Evolutionary conservation across 1,284 basidiomycete species (phyloP), one percentile per base, ranked within the genome.

Genomic region (Boletus semigastroideus): DNA sequence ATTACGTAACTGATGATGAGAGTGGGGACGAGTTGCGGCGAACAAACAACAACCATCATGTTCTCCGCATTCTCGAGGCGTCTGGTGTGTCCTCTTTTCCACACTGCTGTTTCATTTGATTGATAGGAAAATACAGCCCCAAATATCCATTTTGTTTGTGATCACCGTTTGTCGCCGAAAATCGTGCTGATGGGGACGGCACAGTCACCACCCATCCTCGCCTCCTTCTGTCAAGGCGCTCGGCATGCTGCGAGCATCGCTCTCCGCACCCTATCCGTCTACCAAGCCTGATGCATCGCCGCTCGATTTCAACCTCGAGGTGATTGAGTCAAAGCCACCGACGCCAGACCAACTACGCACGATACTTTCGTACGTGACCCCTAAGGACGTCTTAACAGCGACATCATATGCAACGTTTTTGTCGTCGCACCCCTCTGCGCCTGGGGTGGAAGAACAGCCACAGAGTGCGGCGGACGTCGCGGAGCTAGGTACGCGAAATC

Each of bases 281-380:
- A 67, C 67, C 8, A 75, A 71, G 17, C 58, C 74, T 1, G 65
- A 70, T 8, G 72, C 73, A 0, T 66, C 73, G 6, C 83, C 88
- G 0, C 78, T 90, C 17, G 68, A 79, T 16, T 90, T 88, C 72
- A 77, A 86, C 53, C 78, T 90, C 17, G 82, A 87, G 49, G 82
- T 90, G 22, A 72, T 90, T 43, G 86, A 89, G 63, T 75, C 78
- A 16, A 65, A 60, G 45, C 74, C 83, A 0, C 87, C 87, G 1
- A 90, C 79, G 0, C 45, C 79, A 0, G 86, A 89, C 64, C 87
- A 90, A 62, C 66, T 90, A 31, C 70, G 69, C 22, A 84, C 80
- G 12, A 88, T 90, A 44, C 63, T 87, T 11, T 78, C 80, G 4
- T 90, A 86, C 61, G 67, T 86, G 12, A 73, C 79, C 0, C 72